These are phyloP conservation scores for Stagonosporopsis rhizophila DNA, from an alignment of 2,329 filamentous ascomycete species.

Conservation along the genomic window DNA sequence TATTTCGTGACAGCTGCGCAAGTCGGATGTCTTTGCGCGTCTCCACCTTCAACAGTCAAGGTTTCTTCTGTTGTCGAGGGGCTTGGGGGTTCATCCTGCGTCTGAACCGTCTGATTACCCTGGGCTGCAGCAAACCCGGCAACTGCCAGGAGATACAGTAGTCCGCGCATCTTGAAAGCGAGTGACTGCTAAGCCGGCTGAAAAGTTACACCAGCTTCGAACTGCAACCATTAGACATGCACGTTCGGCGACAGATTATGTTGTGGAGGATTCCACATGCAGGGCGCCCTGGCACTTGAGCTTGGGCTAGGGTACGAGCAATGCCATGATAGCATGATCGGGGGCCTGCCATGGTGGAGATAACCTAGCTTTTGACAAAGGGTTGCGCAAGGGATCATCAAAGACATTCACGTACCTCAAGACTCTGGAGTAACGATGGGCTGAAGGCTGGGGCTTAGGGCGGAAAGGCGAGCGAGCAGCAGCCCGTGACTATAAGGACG, in stretches of 20 bases:
- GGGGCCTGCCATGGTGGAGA: slow-evolving; percentile 1
- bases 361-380: background rate
- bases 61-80: slow-evolving; percentile 5
- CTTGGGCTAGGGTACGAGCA: slow-evolving; percentile 5
- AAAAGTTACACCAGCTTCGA: slow-evolving; percentile 28
- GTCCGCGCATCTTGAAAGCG: slow-evolving; percentile 41
- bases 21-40: slow-evolving; percentile 5
- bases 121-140: slow-evolving; percentile 29
- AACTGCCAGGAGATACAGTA: slow-evolving; percentile 35
- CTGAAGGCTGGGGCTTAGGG: slow-evolving; percentile 31
- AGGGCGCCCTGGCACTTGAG: slow-evolving; percentile 15
- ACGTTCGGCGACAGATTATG: slow-evolving; percentile 27
- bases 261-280: slow-evolving; percentile 5
- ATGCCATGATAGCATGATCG: background rate
- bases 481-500: slow-evolving; percentile 38
- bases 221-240: slow-evolving; percentile 16
- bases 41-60: slow-evolving; percentile 5
- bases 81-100: background rate
- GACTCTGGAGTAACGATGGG: slow-evolving; percentile 30
- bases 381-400: slow-evolving; percentile 13
- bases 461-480: slow-evolving; percentile 24
- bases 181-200: slow-evolving; percentile 36
- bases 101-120: slow-evolving; percentile 25
- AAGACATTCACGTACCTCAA: slow-evolving; percentile 37
- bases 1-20: slow-evolving; percentile 6